A percentile compares a stretch with the other conserved stretches of the same genome.
phyloP scores from a whole-genome alignment of 1,284 basidiomycete genomes.

The Sanguinoderma infundibulare region DNA sequence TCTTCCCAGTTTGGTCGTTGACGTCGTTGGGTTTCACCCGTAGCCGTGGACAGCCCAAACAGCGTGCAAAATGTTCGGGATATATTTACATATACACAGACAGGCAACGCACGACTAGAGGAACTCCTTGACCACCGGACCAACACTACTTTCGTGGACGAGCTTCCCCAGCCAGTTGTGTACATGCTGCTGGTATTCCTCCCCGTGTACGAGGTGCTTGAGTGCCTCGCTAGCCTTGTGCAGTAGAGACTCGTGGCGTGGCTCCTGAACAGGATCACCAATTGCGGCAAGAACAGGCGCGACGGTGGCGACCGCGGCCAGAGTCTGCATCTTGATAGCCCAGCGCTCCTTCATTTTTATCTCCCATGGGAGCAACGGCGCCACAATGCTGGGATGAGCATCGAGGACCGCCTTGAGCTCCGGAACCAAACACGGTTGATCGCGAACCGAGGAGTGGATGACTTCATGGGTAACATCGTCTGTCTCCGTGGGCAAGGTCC shows the following conservation, averaged over 20 bases:
- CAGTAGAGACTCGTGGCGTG: neutral
- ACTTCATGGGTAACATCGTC: slow-evolving; percentile 59
- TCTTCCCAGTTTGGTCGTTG: slow-evolving; percentile 6
- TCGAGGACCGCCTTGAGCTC: slow-evolving; percentile 42
- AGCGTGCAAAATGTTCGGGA: neutral
- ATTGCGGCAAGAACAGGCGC: neutral
- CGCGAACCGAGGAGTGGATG: slow-evolving; percentile 62
- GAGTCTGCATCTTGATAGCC: slow-evolving; percentile 33
- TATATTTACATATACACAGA: neutral
- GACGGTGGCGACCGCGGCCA: neutral
- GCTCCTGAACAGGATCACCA: neutral
- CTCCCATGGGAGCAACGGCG: slow-evolving; percentile 55
- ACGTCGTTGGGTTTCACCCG: neutral
- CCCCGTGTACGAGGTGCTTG: slow-evolving; percentile 9
- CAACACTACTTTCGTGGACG: slow-evolving; percentile 25
- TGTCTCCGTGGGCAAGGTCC: slow-evolving; percentile 50
- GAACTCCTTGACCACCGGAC: slow-evolving; percentile 23
- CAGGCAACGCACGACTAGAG: slow-evolving; percentile 2
- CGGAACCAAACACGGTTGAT: slow-evolving; percentile 45
- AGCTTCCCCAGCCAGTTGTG: slow-evolving; percentile 13
- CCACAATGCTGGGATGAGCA: slow-evolving; percentile 49
- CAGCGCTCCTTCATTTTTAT: slow-evolving; percentile 51
- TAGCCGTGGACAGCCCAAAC: neutral
- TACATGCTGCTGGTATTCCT: slow-evolving; percentile 3
- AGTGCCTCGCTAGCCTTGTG: slow-evolving; percentile 12